phyloP scores from a whole-genome alignment of 164 flowering plant species.

The Kingdonia uniflora region DNA sequence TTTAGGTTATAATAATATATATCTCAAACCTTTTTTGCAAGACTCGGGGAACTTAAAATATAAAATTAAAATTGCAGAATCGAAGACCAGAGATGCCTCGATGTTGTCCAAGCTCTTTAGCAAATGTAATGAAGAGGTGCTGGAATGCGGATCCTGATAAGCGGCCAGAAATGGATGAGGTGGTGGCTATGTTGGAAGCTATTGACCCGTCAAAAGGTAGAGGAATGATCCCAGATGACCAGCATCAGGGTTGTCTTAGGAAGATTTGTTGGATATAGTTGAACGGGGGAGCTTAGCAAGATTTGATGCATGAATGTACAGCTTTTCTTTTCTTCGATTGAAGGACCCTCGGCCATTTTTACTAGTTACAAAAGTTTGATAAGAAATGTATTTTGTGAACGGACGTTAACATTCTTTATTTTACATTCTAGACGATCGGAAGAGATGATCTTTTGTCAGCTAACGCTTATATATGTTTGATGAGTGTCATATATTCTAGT shows the following conservation, averaged over 20 bases:
- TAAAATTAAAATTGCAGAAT: slow-evolving; percentile 34
- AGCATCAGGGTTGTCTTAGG: slow-evolving; percentile 66
- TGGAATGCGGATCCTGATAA: slow-evolving; percentile 98
- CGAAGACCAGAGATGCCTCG: slow-evolving; percentile 90
- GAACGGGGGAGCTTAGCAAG: slow-evolving; percentile 45
- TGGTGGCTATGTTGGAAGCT: slow-evolving; percentile 71
- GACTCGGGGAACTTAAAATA: too few relatives aligned
- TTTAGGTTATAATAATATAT: too few relatives aligned
- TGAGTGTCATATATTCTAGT: too few relatives aligned
- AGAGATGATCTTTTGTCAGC: too few relatives aligned
- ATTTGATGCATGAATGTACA: slow-evolving; percentile 44
- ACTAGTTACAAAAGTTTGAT: too few relatives aligned
- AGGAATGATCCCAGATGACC: slow-evolving; percentile 81
- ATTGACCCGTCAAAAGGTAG: slow-evolving; percentile 87
- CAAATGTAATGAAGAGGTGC: slow-evolving; percentile 83
- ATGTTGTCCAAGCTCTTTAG: slow-evolving; percentile 89
- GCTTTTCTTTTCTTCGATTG: background rate
- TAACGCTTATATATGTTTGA: too few relatives aligned
- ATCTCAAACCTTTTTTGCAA: too few relatives aligned
- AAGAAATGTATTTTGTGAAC: background rate
- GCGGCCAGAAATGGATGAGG: too few relatives aligned
- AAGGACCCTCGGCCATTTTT: background rate
- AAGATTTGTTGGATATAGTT: too few relatives aligned
- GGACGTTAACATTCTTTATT: too few relatives aligned
- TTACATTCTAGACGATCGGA: too few relatives aligned